phyloP scores from a whole-genome alignment of 192 early-diverging fungal genomes.

The Phlyctochytrium arcticum region DNA sequence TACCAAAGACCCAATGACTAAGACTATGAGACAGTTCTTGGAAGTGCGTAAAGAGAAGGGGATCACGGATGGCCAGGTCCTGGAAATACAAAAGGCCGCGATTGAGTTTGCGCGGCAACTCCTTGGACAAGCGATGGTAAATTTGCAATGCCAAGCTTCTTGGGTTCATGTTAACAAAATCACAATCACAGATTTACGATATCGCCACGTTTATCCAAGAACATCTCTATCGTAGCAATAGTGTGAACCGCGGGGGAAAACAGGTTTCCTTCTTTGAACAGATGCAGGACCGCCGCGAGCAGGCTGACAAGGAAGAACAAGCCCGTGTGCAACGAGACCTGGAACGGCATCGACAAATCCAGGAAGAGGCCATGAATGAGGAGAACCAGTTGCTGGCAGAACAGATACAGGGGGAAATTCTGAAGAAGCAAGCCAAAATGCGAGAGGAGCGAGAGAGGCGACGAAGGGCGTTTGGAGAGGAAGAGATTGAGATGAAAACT shows the following conservation, averaged over 20 bases:
- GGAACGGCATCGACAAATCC: constrained; percentile 1
- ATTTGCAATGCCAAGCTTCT: neutral
- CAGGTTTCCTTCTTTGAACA: constrained; percentile 40
- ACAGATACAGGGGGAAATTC: constrained; percentile 27
- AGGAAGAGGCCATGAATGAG: constrained; percentile 20
- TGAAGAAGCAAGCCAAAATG: constrained; percentile 11
- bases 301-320: constrained; percentile 17
- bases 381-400: constrained; percentile 15
- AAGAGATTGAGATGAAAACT: too few relatives aligned
- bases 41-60: neutral
- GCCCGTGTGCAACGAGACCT: constrained; percentile 1
- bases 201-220: constrained; percentile 32
- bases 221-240: constrained; percentile 24
- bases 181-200: constrained; percentile 15
- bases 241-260: constrained; percentile 24
- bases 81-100: constrained; percentile 8
- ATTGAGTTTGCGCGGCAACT: neutral
- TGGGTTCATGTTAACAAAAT: neutral
- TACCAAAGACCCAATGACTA: too few relatives aligned
- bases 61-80: constrained; percentile 25
- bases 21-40: too few relatives aligned
- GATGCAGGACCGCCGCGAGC: constrained; percentile 29
- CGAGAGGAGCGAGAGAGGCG: constrained; percentile 21
- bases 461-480: too few relatives aligned
- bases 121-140: constrained; percentile 21